A percentile compares a stretch with the other conserved stretches of the same genome.
phyloP scores from a whole-genome alignment of 805 yeast genomes.

The Candida vaughaniae region DNA sequence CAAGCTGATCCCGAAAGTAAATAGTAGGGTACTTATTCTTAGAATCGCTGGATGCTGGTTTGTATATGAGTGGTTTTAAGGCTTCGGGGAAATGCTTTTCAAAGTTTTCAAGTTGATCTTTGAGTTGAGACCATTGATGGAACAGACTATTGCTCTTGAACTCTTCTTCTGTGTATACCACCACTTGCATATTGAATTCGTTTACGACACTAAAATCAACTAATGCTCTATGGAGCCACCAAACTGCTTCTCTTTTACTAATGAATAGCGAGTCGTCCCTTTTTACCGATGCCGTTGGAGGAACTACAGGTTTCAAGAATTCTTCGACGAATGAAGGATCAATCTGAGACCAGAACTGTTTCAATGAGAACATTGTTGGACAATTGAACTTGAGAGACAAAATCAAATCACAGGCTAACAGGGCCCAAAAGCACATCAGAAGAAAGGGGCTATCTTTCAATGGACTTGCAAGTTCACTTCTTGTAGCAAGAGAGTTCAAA shows the following conservation, averaged over 20 bases:
- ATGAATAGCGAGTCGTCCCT: constrained; percentile 3
- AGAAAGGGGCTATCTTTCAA: constrained; percentile 29
- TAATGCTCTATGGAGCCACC: constrained; percentile 37
- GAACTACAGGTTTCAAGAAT: constrained; percentile 10
- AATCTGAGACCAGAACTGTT: constrained; percentile 30
- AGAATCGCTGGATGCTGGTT: constrained; percentile 21
- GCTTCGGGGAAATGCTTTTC: constrained; percentile 27
- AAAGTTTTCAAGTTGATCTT: constrained; percentile 25
- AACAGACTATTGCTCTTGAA: constrained; percentile 21
- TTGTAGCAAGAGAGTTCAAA: constrained; percentile 27
- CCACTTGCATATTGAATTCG: constrained; percentile 26
- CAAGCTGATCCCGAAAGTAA: constrained; percentile 33
- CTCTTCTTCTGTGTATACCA: constrained; percentile 28
- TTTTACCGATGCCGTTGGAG: background rate
- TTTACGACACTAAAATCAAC: constrained; percentile 26
- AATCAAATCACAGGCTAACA: constrained; percentile 34
- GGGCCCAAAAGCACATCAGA: constrained; percentile 37
- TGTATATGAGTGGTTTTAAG: constrained; percentile 32
- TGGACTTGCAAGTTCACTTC: constrained; percentile 13
- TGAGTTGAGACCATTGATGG: constrained; percentile 28
- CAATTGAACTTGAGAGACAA: constrained; percentile 30
- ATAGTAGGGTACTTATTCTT: constrained; percentile 27
- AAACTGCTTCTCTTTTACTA: constrained; percentile 19
- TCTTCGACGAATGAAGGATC: constrained; percentile 30
- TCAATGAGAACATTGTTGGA: constrained; percentile 33